phyloP scores from a whole-genome alignment of 768 basidiomycete genomes.

The Mycena venus region DNA sequence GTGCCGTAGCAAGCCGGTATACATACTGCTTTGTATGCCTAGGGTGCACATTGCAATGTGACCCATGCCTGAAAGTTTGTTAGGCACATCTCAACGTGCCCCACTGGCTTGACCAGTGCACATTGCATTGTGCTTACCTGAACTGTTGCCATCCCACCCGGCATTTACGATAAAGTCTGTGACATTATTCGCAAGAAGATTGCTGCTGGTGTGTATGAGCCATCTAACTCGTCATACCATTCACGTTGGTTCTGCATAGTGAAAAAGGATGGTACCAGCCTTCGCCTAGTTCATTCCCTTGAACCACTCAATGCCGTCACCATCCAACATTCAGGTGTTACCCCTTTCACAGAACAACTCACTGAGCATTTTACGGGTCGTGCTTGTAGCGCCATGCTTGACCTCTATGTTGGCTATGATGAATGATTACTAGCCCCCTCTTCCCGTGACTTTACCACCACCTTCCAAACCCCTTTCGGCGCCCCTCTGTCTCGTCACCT shows the following conservation, averaged over 20 bases:
- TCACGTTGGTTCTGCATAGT: constrained; percentile 60
- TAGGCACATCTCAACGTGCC: too few species aligned
- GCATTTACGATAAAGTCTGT: constrained; percentile 47
- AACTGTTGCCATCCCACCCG: constrained; percentile 47
- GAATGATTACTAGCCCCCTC: constrained; percentile 41
- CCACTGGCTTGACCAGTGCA: too few species aligned
- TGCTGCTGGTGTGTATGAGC: constrained; percentile 42
- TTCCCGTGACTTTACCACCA: constrained; percentile 56
- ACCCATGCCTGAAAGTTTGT: too few species aligned
- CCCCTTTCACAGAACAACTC: constrained; percentile 47
- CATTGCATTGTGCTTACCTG: too few species aligned
- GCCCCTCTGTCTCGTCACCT: too few species aligned
- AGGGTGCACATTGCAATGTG: too few species aligned
- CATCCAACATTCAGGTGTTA: background rate
- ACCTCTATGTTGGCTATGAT: constrained; percentile 54
- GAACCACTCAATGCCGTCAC: background rate
- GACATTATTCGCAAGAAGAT: constrained; percentile 51
- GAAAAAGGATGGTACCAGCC: constrained; percentile 4
- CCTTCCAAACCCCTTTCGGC: constrained; percentile 58
- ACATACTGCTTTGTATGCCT: too few species aligned
- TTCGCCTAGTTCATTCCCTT: background rate
- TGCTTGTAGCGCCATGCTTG: constrained; percentile 40
- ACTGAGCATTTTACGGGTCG: constrained; percentile 43
- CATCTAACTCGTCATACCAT: too few species aligned
- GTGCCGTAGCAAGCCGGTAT: too few species aligned